phyloP scores from a whole-genome alignment of 192 early-diverging fungal genomes.

The Nowakowskiella sp. region DNA sequence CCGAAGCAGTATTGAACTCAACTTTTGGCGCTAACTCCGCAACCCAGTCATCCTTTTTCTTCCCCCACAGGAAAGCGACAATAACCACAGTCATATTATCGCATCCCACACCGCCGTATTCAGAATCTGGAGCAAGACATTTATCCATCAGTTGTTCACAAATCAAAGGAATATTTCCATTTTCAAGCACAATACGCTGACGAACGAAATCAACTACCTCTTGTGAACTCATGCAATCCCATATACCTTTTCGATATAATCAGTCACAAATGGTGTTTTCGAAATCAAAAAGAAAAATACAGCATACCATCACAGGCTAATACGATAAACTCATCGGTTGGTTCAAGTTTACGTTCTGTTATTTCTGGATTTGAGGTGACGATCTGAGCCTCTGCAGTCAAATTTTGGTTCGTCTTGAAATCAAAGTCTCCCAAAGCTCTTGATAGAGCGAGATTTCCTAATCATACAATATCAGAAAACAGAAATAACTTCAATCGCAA shows the following conservation, averaged over 20 bases:
- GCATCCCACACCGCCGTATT: conserved; percentile 87
- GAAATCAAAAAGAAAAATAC: not conserved
- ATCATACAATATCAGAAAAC: not conserved
- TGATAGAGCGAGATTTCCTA: conserved; percentile 89
- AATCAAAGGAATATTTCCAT: conserved; percentile 60
- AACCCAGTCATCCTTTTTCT: conserved; percentile 67
- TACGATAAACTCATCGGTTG: conserved; percentile 86
- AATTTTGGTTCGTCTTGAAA: conserved; percentile 81
- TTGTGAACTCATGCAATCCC: conserved; percentile 94
- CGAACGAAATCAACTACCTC: conserved; percentile 82
- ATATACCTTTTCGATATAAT: conserved; percentile 81
- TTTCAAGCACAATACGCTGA: conserved; percentile 47
- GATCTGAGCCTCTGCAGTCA: conserved; percentile 77
- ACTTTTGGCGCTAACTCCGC: no score
- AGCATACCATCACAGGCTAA: conserved; percentile 88
- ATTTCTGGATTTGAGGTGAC: conserved; percentile 92
- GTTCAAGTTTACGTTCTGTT: conserved; percentile 43
- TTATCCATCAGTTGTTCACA: conserved; percentile 88
- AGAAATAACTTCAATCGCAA: conserved; percentile 1
- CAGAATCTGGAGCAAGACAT: conserved; percentile 83
- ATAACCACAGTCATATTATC: conserved; percentile 99
- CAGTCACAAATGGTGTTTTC: conserved; percentile 1
- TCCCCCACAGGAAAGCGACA: conserved; percentile 74
- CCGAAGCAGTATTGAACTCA: no score
- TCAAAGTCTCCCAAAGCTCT: conserved; percentile 98